Evolutionary conservation across 2,329 filamentous ascomycete species (phyloP).

Genomic region (Botrytis porri): DNA sequence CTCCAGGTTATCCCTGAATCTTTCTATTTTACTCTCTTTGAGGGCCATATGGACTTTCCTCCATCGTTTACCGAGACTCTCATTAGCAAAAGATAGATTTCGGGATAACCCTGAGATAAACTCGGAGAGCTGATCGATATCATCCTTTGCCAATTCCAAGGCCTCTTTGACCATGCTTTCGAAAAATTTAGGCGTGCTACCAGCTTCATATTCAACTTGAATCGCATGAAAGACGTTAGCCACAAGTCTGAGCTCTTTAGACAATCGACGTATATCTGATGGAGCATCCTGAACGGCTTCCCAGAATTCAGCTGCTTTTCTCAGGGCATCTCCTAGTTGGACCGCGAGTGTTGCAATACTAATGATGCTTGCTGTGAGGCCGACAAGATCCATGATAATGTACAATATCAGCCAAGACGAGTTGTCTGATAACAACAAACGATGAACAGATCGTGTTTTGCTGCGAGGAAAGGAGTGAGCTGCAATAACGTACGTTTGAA

Average conservation of each 20-base stretch:
- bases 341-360: conserved; percentile 21
- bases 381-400: background rate
- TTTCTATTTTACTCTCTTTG: conserved; percentile 20
- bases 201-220: background rate
- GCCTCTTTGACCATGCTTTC: conserved; percentile 2
- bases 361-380: conserved; percentile 21
- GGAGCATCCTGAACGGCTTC: conserved; percentile 24
- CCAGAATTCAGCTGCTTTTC: conserved; percentile 21
- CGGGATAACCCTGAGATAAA: conserved; percentile 8
- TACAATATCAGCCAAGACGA: background rate
- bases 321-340: conserved; percentile 18
- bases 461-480: background rate
- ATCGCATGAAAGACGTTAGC: conserved; percentile 17
- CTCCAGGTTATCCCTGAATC: conserved; percentile 14
- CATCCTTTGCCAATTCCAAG: conserved; percentile 13
- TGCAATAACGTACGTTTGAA: background rate
- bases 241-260: conserved; percentile 16
- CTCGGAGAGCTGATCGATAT: conserved; percentile 15
- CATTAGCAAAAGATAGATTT: background rate
- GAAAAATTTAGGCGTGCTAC: background rate
- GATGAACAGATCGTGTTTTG: too few species aligned
- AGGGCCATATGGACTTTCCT: conserved; percentile 13
- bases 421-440: background rate
- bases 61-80: conserved; percentile 17
- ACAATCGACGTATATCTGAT: conserved; percentile 21